These are phyloP conservation scores for Termitomyces sp. DNA, from an alignment of 768 basidiomycete species.

Conservation along the genomic window DNA sequence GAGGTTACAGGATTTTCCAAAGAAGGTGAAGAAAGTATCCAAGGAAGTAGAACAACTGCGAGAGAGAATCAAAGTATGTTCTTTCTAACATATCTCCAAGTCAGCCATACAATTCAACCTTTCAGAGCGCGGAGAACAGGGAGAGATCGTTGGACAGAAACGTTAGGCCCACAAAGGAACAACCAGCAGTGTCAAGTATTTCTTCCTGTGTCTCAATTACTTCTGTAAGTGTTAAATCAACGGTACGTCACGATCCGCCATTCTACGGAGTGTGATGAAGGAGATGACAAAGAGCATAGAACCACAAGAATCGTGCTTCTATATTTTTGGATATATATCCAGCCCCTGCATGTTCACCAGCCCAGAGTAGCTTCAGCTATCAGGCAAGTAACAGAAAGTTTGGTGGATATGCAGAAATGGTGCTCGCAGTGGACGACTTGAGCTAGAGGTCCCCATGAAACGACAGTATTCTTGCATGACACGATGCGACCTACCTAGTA, in stretches of 20 bases:
- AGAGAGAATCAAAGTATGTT: background rate
- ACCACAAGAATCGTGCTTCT: background rate
- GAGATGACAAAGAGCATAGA: background rate
- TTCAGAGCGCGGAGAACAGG: background rate
- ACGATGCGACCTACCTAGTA: no score
- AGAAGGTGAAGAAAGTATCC: conserved; percentile 2
- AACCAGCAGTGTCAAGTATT: background rate
- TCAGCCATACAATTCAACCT: background rate
- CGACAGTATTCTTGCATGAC: no score
- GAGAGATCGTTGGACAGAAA: background rate
- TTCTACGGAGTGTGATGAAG: background rate
- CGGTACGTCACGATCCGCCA: background rate
- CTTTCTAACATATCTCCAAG: background rate
- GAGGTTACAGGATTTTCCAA: background rate
- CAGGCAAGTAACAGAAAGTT: no score
- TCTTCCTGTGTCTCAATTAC: background rate
- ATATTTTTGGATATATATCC: no score
- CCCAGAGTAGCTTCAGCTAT: no score
- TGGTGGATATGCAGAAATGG: no score
- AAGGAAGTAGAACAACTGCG: conserved; percentile 1
- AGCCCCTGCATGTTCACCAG: no score
- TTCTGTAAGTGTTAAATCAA: background rate
- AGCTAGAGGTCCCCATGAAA: no score
- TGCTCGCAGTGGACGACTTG: no score
- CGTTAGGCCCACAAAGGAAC: background rate